Evolutionary conservation across 2,329 filamentous ascomycete species (phyloP).

Genomic region (Exophiala bonariae): DNA sequence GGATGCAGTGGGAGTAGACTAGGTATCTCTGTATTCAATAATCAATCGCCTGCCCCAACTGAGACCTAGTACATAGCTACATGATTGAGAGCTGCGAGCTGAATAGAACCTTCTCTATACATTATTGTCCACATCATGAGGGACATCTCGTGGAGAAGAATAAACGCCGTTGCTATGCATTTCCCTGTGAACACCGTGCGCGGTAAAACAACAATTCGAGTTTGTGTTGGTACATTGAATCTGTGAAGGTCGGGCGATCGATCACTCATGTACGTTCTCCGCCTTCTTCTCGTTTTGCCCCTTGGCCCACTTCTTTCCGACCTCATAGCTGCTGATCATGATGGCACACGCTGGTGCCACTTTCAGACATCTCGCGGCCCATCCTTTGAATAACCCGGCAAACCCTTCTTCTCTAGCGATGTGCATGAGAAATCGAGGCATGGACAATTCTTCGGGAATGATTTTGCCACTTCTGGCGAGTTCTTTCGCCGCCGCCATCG

Average conservation of each 20-base stretch:
- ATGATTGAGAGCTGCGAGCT: no score
- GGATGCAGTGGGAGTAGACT: no score
- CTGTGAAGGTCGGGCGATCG: no score
- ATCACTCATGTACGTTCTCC: not conserved
- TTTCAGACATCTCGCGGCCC: constrained; percentile 88
- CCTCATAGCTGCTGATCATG: constrained; percentile 98
- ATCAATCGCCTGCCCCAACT: no score
- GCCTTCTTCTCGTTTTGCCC: constrained; percentile 65
- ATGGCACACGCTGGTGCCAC: constrained; percentile 96
- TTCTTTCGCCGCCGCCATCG: constrained; percentile 21
- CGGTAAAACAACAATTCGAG: no score
- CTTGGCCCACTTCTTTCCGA: constrained; percentile 85
- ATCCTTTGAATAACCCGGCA: constrained; percentile 82
- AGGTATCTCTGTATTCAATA: no score
- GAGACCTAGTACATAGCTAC: not conserved
- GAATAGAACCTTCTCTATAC: no score
- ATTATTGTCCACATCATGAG: no score
- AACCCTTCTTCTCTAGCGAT: constrained; percentile 86
- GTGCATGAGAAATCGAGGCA: constrained; percentile 82
- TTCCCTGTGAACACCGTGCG: no score
- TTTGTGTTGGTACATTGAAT: no score
- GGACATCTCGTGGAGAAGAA: no score
- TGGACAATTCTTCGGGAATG: constrained; percentile 71
- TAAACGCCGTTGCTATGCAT: no score
- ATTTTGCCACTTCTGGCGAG: constrained; percentile 24